phyloP scores from a whole-genome alignment of 2,329 filamentous ascomycete genomes.

The Paramyrothecium sp. region DNA sequence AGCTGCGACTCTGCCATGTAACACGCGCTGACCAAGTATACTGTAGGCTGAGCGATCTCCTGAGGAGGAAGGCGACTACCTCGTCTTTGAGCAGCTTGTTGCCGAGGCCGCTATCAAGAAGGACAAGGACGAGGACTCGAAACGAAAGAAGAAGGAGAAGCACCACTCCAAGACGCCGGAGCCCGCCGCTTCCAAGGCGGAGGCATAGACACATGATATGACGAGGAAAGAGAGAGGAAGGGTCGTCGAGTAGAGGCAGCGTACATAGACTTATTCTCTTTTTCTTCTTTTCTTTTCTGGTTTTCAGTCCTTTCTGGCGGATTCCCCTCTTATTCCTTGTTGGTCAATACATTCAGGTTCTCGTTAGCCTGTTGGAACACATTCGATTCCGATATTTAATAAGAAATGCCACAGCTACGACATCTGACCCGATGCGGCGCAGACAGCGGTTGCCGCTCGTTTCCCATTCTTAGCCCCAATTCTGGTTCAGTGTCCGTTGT shows the following conservation, averaged over 20 bases:
- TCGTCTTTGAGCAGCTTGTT: conserved; percentile 97
- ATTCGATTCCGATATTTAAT: background rate
- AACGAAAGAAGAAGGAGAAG: conserved; percentile 55
- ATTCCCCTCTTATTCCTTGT: background rate
- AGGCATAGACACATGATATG: background rate
- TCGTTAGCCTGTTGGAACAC: background rate
- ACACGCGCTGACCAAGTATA: conserved; percentile 2
- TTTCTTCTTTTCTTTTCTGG: background rate
- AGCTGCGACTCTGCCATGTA: background rate
- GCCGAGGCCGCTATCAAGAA: conserved; percentile 96
- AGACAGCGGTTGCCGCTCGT: too few species aligned
- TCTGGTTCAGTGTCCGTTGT: too few species aligned
- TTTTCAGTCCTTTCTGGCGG: background rate
- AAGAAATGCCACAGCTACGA: background rate
- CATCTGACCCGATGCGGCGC: too few species aligned
- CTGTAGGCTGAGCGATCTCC: conserved; percentile 78
- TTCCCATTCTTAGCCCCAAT: too few species aligned
- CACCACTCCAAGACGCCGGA: conserved; percentile 22
- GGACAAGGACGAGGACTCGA: conserved; percentile 75
- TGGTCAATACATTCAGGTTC: background rate
- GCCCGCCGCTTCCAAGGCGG: conserved; percentile 21
- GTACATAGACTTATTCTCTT: background rate
- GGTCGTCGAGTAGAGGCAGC: background rate
- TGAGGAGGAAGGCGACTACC: conserved; percentile 97
- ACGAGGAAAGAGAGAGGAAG: background rate